Conservation (phyloP, 2,329 filamentous ascomycete species). For the Monosporascus ibericus region DNA sequence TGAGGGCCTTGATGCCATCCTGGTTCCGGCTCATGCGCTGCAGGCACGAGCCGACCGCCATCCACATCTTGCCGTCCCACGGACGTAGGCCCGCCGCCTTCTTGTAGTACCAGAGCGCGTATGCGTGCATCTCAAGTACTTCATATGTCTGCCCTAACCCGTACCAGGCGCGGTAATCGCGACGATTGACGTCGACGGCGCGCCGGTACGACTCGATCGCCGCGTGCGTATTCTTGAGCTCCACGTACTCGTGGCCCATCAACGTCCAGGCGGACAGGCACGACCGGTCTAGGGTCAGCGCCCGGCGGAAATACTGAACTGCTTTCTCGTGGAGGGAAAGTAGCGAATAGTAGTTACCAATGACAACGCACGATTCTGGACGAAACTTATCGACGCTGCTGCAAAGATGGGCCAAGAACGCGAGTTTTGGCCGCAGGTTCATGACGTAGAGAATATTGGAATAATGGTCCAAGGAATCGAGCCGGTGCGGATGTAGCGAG, state of each 20-base stretch:
- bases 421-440: constrained; percentile 78
- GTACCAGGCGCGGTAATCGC: constrained; percentile 97
- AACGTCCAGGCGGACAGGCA: constrained; percentile 96
- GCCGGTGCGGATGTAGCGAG: constrained; percentile 64
- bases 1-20: constrained; percentile 94
- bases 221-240: constrained; percentile 96
- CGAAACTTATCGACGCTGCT: constrained; percentile 91
- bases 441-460: constrained; percentile 97
- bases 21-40: constrained; percentile 79
- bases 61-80: constrained; percentile 98
- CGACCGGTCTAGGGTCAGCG: constrained; percentile 79
- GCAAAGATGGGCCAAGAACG: constrained; percentile 86
- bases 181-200: constrained; percentile 90
- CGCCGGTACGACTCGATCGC: constrained; percentile 95
- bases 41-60: constrained; percentile 87
- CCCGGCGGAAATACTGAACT: constrained; percentile 93
- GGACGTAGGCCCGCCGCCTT: constrained; percentile 88
- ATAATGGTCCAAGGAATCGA: constrained; percentile 91
- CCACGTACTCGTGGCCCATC: constrained; percentile 98
- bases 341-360: constrained; percentile 95
- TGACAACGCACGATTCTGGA: constrained; percentile 92
- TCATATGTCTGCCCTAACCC: constrained; percentile 96
- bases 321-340: constrained; percentile 96
- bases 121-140: constrained; percentile 95
- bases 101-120: constrained; percentile 96